Conservation (phyloP, 2,329 filamentous ascomycete genomes). For the Venturia effusa region DNA sequence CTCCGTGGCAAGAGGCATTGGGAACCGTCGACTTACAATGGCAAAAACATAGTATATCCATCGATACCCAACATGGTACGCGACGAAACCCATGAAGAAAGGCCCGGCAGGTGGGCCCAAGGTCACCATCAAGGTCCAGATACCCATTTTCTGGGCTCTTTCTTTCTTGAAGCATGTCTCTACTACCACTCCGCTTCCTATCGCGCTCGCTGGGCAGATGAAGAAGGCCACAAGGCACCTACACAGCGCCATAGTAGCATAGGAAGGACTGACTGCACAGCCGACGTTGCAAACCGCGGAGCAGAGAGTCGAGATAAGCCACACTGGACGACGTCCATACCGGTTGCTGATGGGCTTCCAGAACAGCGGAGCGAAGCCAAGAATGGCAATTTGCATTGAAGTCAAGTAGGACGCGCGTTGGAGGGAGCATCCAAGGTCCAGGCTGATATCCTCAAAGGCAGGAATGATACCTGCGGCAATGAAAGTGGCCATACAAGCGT, state of each 20-base stretch:
- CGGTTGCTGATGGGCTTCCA: constrained; percentile 46
- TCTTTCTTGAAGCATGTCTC: constrained; percentile 49
- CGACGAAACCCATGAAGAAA: constrained; percentile 35
- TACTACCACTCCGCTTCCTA: constrained; percentile 46
- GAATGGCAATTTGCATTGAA: constrained; percentile 43
- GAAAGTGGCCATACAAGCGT: constrained; percentile 48
- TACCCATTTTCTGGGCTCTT: constrained; percentile 43
- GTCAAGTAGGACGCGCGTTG: constrained; percentile 43
- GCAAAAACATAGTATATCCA: constrained; percentile 51
- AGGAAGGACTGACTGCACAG: constrained; percentile 39
- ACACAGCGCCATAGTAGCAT: constrained; percentile 39
- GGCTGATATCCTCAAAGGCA: constrained; percentile 42
- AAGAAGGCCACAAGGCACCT: constrained; percentile 45
- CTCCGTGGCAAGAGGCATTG: neutral
- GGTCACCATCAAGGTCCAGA: constrained; percentile 45
- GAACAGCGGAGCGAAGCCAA: constrained; percentile 43
- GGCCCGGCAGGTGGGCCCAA: constrained; percentile 35
- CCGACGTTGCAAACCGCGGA: constrained; percentile 42
- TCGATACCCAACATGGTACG: constrained; percentile 40
- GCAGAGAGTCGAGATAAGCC: constrained; percentile 39
- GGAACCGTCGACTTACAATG: neutral
- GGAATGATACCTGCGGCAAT: constrained; percentile 44
- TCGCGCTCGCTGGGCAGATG: constrained; percentile 42
- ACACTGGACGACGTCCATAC: constrained; percentile 45
- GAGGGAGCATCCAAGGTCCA: constrained; percentile 38